Conservation (phyloP, 2,329 filamentous ascomycete genomes). For the Colletotrichum tamarilloi region DNA sequence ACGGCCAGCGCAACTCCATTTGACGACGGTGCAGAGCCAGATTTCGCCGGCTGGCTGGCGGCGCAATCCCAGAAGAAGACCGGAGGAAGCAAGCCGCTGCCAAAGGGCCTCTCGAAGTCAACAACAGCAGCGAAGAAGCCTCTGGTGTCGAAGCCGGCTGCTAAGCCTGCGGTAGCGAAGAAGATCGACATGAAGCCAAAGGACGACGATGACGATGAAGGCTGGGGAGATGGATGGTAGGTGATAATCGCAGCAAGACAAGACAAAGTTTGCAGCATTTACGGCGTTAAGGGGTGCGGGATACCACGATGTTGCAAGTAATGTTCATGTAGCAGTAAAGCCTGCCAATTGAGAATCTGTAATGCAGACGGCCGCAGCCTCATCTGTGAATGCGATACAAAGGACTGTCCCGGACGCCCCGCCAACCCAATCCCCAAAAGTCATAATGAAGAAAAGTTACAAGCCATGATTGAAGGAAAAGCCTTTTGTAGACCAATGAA, state of each 20-base stretch:
- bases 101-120: conserved; percentile 82
- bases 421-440: conserved; percentile 32
- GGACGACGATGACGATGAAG: conserved; percentile 68
- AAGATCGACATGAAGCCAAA: conserved; percentile 78
- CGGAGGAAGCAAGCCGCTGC: conserved; percentile 70
- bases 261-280: conserved; percentile 21
- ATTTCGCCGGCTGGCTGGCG: conserved; percentile 95
- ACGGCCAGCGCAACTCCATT: conserved; percentile 63
- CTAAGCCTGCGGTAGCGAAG: conserved; percentile 64
- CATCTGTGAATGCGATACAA: conserved; percentile 27
- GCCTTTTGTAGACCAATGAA: conserved; percentile 19
- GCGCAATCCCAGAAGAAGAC: conserved; percentile 84
- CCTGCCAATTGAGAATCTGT: conserved; percentile 17
- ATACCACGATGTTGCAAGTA: conserved; percentile 30
- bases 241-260: neutral
- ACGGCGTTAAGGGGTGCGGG: conserved; percentile 29
- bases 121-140: conserved; percentile 53
- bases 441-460: conserved; percentile 24
- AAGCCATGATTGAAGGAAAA: conserved; percentile 8
- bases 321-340: conserved; percentile 22
- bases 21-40: conserved; percentile 88
- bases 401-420: conserved; percentile 35
- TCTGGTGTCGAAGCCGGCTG: conserved; percentile 44
- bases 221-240: conserved; percentile 76
- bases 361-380: conserved; percentile 27